Conservation (phyloP, 2,329 filamentous ascomycete genomes). For the Trichophaea hybrida region DNA sequence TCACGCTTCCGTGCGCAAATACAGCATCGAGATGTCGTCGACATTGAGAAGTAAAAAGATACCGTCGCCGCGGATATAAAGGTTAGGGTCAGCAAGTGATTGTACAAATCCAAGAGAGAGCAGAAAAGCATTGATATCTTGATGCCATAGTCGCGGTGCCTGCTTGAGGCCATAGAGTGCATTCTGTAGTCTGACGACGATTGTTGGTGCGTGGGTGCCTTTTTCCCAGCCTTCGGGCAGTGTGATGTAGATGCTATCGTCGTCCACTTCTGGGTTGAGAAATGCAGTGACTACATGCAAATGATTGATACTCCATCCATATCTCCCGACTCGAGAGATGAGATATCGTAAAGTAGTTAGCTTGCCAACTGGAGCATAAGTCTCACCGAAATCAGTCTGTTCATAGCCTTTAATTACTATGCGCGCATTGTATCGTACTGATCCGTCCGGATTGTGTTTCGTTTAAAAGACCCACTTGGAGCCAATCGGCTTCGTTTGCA, state of each 20-base stretch:
- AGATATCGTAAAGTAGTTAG: constrained; percentile 7
- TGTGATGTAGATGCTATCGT: constrained; percentile 25
- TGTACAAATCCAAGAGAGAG: background rate
- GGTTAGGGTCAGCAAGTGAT: background rate
- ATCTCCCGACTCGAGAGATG: constrained; percentile 4
- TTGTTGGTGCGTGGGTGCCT: background rate
- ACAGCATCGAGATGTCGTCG: background rate
- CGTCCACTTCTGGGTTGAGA: constrained; percentile 27
- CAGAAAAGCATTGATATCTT: constrained; percentile 1
- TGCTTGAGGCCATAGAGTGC: background rate
- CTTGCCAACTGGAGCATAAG: constrained; percentile 15
- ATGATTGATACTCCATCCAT: constrained; percentile 11
- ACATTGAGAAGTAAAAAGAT: background rate
- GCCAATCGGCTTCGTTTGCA: constrained; percentile 1
- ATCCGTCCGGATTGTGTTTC: constrained; percentile 1
- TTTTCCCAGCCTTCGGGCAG: background rate
- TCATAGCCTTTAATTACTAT: constrained; percentile 8
- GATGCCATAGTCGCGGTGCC: constrained; percentile 1
- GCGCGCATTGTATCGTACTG: background rate
- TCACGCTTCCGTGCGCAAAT: background rate
- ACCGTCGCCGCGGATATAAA: background rate
- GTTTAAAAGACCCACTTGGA: constrained; percentile 9
- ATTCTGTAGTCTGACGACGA: background rate
- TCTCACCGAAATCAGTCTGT: constrained; percentile 7
- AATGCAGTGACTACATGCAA: constrained; percentile 25